Evolutionary conservation across 2,329 filamentous ascomycete species (phyloP).

Genomic region (Fusarium veterinarium): DNA sequence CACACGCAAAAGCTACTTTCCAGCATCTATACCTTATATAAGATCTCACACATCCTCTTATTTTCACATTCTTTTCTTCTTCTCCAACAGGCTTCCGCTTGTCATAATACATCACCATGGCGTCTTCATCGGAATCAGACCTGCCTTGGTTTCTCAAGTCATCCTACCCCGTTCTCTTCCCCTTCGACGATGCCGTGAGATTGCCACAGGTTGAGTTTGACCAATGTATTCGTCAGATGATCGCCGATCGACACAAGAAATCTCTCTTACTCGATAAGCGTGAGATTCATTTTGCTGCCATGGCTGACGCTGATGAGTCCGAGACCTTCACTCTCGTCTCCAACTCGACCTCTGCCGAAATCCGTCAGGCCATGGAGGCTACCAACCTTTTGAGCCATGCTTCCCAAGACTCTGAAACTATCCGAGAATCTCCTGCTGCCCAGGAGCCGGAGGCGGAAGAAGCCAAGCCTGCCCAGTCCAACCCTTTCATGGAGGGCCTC

Average conservation of each 20-base stretch:
- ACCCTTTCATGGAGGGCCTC: conserved; percentile 53
- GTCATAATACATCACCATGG: conserved; percentile 27
- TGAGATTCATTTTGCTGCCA: background rate
- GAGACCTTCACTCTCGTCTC: conserved; percentile 46
- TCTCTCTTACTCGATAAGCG: background rate
- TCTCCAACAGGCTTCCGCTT: background rate
- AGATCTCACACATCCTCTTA: background rate
- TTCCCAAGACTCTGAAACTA: background rate
- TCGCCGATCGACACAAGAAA: conserved; percentile 33
- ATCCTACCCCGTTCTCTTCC: conserved; percentile 53
- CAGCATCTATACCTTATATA: conserved; percentile 11
- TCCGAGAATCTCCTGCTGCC: background rate
- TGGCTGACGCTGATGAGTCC: conserved; percentile 31
- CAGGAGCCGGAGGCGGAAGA: background rate
- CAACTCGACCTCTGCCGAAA: conserved; percentile 42
- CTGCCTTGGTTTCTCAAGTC: conserved; percentile 55
- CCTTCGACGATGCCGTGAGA: conserved; percentile 50
- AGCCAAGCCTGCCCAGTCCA: background rate
- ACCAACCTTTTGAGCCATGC: conserved; percentile 21
- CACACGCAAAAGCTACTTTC: background rate
- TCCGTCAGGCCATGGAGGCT: conserved; percentile 27
- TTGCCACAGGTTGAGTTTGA: conserved; percentile 50
- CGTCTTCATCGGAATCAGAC: conserved; percentile 32
- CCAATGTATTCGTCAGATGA: conserved; percentile 45
- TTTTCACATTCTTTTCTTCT: background rate